These are phyloP conservation scores for Zymoseptoria passerinii DNA, from an alignment of 2,329 filamentous ascomycete genomes.

Conservation along the genomic window DNA sequence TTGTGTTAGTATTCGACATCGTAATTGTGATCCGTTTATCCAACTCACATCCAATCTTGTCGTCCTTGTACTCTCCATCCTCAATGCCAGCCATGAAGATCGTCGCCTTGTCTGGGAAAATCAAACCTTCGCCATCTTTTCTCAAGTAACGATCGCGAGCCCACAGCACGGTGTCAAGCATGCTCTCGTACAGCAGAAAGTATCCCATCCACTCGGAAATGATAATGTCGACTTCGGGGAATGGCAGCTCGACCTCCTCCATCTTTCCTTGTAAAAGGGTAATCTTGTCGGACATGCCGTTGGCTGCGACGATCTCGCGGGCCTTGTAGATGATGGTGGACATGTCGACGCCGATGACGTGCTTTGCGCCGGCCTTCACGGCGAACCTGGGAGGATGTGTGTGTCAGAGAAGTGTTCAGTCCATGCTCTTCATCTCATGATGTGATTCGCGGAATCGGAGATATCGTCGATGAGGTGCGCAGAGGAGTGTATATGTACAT, in stretches of 20 bases:
- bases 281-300: constrained; percentile 92
- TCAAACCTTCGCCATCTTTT: constrained; percentile 64
- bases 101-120: constrained; percentile 98
- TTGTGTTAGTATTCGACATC: constrained; percentile 16
- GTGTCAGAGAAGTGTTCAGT: constrained; percentile 7
- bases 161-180: constrained; percentile 97
- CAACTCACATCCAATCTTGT: constrained; percentile 94
- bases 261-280: constrained; percentile 98
- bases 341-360: constrained; percentile 99
- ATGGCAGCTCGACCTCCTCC: constrained; percentile 93
- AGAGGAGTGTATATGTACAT: constrained; percentile 56
- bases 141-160: constrained; percentile 86
- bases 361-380: constrained; percentile 89
- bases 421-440: background rate
- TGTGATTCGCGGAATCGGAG: background rate
- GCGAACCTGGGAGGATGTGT: constrained; percentile 64
- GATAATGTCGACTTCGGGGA: constrained; percentile 96
- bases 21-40: constrained; percentile 1
- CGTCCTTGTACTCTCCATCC: constrained; percentile 98
- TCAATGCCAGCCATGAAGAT: constrained; percentile 96
- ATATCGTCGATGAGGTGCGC: constrained; percentile 2
- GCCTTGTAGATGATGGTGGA: constrained; percentile 99
- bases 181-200: constrained; percentile 96
- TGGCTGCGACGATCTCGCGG: constrained; percentile 82
- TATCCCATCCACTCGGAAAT: constrained; percentile 99